Conservation (phyloP, 208 protist species). For the Acanthamoeba castellanii region DNA sequence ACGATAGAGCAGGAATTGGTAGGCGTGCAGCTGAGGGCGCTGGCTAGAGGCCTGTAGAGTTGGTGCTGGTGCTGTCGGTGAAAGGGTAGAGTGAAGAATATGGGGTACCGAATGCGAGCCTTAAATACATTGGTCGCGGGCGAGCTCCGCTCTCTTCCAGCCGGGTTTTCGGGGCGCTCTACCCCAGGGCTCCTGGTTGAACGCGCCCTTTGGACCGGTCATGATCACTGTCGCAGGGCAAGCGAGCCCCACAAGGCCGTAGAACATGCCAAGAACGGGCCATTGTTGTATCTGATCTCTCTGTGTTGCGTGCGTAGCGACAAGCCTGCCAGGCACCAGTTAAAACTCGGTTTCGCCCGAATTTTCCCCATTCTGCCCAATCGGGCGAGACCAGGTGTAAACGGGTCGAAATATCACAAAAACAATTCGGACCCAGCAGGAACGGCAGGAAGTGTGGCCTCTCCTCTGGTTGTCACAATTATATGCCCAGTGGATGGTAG, state of each 20-base stretch:
- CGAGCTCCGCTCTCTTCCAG: background rate
- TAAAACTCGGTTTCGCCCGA: no score
- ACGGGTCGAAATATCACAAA: no score
- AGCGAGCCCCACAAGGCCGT: background rate
- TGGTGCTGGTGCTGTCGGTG: background rate
- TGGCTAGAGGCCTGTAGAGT: background rate
- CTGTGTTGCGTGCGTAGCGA: background rate
- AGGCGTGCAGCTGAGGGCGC: no score
- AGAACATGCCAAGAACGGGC: background rate
- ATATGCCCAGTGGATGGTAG: no score
- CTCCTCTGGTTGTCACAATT: no score
- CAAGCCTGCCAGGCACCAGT: background rate
- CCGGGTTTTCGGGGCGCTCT: background rate
- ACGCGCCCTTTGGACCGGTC: background rate
- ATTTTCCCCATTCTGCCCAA: no score
- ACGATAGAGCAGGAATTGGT: background rate
- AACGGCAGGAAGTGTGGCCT: no score
- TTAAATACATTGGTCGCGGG: background rate
- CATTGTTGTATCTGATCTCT: background rate
- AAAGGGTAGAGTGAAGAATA: background rate
- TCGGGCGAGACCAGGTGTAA: no score
- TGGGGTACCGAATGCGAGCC: no score
- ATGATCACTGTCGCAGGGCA: background rate
- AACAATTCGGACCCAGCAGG: no score
- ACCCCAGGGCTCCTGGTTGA: background rate